A percentile compares a stretch with the other conserved stretches of the same genome.
Conservation (phyloP, 2,329 filamentous ascomycete genomes). For the Cercospora sojina region DNA sequence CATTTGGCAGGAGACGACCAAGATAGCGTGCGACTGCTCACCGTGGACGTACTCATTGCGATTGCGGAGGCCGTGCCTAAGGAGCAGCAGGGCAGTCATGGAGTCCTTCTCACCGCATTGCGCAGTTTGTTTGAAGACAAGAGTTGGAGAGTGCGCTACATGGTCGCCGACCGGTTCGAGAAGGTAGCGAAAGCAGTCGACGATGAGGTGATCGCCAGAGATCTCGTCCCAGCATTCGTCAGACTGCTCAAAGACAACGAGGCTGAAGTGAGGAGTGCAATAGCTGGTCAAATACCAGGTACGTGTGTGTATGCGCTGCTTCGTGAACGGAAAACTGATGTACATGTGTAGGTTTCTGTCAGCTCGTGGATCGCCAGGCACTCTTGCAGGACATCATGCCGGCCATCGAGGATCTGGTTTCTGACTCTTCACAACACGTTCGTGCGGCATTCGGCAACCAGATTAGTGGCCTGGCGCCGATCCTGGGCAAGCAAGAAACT, state of each 20-base stretch:
- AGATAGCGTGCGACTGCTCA: constrained; percentile 92
- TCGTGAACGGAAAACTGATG: constrained; percentile 31
- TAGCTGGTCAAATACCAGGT: constrained; percentile 93
- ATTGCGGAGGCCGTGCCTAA: constrained; percentile 97
- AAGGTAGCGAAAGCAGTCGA: constrained; percentile 99
- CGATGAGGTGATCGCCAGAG: constrained; percentile 89
- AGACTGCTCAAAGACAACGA: constrained; percentile 98
- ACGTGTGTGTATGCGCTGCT: constrained; percentile 28
- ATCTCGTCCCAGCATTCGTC: constrained; percentile 94
- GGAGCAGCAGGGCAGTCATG: constrained; percentile 95
- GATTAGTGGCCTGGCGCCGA: constrained; percentile 93
- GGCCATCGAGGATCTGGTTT: constrained; percentile 91
- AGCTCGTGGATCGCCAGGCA: constrained; percentile 78
- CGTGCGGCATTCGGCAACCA: constrained; percentile 92
- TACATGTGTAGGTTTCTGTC: constrained; percentile 71
- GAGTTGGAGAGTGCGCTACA: constrained; percentile 98
- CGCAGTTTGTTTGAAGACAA: constrained; percentile 97
- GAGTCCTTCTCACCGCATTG: constrained; percentile 84
- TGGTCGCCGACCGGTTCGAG: constrained; percentile 98
- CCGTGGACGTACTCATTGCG: constrained; percentile 92
- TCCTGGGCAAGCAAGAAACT: constrained; percentile 97
- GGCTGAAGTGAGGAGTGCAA: constrained; percentile 93
- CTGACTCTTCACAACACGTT: constrained; percentile 94
- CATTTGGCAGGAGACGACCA: constrained; percentile 95
- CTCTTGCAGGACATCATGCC: constrained; percentile 96